Percentiles rank a stretch among this genome's conserved stretches.
Evolutionary conservation across 2,329 filamentous ascomycete genomes (phyloP).

Genomic region (Iodosphaeria phyllophila): DNA sequence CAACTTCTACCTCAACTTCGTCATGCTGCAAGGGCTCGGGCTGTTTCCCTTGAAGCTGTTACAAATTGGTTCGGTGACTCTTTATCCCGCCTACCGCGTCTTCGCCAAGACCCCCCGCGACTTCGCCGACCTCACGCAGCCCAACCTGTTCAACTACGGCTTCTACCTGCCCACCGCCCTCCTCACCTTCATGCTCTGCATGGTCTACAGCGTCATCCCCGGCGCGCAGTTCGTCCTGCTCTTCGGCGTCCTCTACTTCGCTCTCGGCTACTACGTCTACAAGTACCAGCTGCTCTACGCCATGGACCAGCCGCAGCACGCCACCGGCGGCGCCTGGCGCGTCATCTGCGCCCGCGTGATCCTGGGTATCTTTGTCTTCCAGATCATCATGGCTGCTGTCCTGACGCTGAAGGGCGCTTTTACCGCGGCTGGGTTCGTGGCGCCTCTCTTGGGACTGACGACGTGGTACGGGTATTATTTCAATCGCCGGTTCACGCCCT

Average conservation of each 20-base stretch:
- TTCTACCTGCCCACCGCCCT: conserved; percentile 89
- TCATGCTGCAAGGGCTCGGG: conserved; percentile 85
- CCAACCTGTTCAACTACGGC: conserved; percentile 83
- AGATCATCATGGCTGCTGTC: conserved; percentile 77
- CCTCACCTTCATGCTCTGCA: conserved; percentile 83
- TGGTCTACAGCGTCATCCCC: conserved; percentile 80
- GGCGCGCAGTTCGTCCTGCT: conserved; percentile 66
- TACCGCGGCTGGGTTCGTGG: conserved; percentile 49
- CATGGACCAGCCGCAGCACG: conserved; percentile 93
- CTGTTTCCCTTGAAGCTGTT: conserved; percentile 83
- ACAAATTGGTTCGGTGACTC: conserved; percentile 67
- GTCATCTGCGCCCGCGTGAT: conserved; percentile 92
- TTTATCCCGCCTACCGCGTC: conserved; percentile 67
- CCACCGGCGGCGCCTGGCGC: conserved; percentile 83
- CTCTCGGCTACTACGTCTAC: conserved; percentile 73
- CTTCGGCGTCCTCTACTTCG: conserved; percentile 68
- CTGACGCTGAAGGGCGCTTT: conserved; percentile 60
- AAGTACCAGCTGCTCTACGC: conserved; percentile 96
- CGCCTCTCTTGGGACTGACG: conserved; percentile 62
- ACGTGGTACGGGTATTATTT: conserved; percentile 84
- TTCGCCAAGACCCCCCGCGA: conserved; percentile 78
- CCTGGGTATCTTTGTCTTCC: conserved; percentile 71
- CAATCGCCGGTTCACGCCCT: conserved; percentile 60
- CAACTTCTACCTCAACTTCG: conserved; percentile 82
- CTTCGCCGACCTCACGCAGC: conserved; percentile 62